Percentiles rank a stretch among this genome's conserved stretches.
Conservation (phyloP, 345 rosid genomes). For the Salix suchowensis region DNA sequence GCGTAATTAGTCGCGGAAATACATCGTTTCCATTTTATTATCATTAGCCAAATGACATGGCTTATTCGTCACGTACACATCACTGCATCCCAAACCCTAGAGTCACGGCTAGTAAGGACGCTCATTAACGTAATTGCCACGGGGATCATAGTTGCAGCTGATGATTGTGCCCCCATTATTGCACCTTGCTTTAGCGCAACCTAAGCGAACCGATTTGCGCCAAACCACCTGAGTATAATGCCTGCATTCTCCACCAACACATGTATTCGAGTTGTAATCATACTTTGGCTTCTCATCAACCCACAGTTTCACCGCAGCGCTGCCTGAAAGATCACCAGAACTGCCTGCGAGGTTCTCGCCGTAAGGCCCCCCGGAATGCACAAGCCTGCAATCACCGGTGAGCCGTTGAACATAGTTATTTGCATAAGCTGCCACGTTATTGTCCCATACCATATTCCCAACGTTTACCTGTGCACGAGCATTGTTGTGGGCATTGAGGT, state of each 20-base stretch:
- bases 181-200: conserved; percentile 16
- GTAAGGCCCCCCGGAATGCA: conserved; percentile 12
- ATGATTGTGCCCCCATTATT: conserved; percentile 9
- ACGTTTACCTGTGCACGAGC: conserved; percentile 13
- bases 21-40: too few species aligned
- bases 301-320: conserved; percentile 12
- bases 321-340: conserved; percentile 3
- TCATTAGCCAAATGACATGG: not conserved
- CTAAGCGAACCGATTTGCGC: conserved; percentile 6
- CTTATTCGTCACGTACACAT: not conserved
- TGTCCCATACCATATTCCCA: conserved; percentile 7
- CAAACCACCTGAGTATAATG: conserved; percentile 19
- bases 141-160: conserved; percentile 13
- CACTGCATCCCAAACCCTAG: not conserved
- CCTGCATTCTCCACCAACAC: conserved; percentile 3
- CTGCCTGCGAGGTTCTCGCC: conserved; percentile 12
- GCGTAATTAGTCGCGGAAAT: too few species aligned
- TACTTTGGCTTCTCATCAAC: conserved; percentile 6
- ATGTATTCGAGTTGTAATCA: conserved; percentile 5
- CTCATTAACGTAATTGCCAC: conserved; percentile 8
- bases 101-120: conserved; percentile 3
- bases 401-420: not conserved
- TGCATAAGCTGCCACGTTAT: not conserved
- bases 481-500: conserved; percentile 10
- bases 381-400: not conserved